Evolutionary conservation across 768 basidiomycete species (phyloP), one percentile per base, ranked within the genome.

Genomic region (Lactarius hengduanensis): DNA sequence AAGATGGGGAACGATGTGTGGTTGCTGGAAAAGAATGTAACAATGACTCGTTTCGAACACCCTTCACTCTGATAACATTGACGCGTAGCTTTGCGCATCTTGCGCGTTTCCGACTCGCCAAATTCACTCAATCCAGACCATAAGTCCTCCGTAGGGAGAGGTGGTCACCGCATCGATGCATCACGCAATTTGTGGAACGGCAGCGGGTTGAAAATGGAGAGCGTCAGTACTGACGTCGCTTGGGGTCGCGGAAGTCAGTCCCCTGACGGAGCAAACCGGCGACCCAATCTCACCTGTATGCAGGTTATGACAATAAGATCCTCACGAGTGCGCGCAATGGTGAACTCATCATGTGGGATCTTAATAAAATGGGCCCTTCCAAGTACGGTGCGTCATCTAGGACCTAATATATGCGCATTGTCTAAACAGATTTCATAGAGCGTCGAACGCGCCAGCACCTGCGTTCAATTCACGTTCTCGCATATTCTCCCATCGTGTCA

Each of bases 331-430:
- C 89, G 1, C 79, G 88, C 18, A 92, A 91, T 69, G 91, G 91
- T 1, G 91, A 92, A 61, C 82, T 93, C 43, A 89, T 92, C 36
- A 84, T 92, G 80, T 93, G 91, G 91, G 90, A 92, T 73, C 70
- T 92, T 34, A 84, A 87, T 70, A 89, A 86, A 74, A 75, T 81
- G 26, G 87, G 89, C 3, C 73, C 79, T 2, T 83, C 84, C 50
- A 92, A 92, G 77, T 90, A 84, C 71, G 90, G 91, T 92, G 71
- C 67, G 74, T 61, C 47, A 22, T 18, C 57, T 28, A 36, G 32
- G 15, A 7, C 26, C 57, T 13, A 6, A 8, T n/a, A 13, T 57
- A 40, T 63, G 32, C 30, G 40, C n/a, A 55, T 22, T n/a, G 36
- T n/a, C 32, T 56, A 36, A 53, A 65, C 36, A 50, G 61, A 22